Base-by-base conservation (phyloP, 2,329 filamentous ascomycete species). In the Akanthomyces uredinophilus region DNA sequence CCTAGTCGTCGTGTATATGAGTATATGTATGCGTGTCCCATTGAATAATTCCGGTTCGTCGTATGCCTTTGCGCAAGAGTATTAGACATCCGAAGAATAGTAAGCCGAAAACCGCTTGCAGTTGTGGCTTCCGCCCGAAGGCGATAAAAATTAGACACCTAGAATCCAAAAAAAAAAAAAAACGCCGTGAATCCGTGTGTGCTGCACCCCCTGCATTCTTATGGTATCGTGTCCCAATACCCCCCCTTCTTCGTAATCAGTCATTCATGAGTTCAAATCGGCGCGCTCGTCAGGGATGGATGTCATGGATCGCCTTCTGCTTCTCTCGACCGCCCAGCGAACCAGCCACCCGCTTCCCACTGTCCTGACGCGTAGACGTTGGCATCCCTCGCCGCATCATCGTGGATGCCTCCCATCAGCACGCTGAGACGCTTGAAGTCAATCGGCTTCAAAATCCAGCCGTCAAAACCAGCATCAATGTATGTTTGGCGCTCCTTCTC, bases 321-420 rank as follows among this genome's bases (percentile, higher is more conserved):
- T 24, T 61, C 32, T 13, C 32, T 1, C 8, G 65, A 46, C 1
- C 47, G 67, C 7, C 67, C 44, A 13, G 60, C 62, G 57, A 96
- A 95, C 92, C 92, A 96, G 1, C 92, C 92, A 4, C 92, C 92
- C n/a, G 79, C 78, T 68, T 96, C 92, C 92, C 92, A 96, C 51
- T 87, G 73, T 0, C 92, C 91, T 2, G 85, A 78, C 50, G 79
- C 74, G 70, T 96, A 96, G 0, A 92, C 71, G 67, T 85, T 87
- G n/a, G 79, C 73, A 20, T 82, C 74, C 20, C 91, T 81, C 0
- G 81, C 75, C 0, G 82, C 75, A 0, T 82, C 76, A 51, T 90
- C 82, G 3, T 85, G 80, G 44, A 95, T 90, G 1, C 91, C 91
- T 1, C 78, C 73, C 61, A 96, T 80, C 8, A 96, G 78, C 24